phyloP scores from a whole-genome alignment of 352 stramenopile species.

The Phytophthora tentaculata region DNA sequence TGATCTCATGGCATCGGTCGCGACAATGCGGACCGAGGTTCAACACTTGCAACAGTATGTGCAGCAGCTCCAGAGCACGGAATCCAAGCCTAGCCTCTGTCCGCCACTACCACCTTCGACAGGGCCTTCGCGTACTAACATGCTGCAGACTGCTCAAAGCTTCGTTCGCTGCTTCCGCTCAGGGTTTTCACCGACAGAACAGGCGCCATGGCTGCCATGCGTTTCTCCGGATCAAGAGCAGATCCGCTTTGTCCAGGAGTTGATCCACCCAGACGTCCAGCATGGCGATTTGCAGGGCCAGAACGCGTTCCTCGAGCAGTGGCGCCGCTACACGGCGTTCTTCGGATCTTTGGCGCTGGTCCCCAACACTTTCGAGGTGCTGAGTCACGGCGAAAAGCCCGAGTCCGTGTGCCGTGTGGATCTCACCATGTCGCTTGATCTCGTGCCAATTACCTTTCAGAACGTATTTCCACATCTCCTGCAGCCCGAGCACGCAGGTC shows the following conservation, averaged over 20 bases:
- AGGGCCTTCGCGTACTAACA: neutral
- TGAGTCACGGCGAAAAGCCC: neutral
- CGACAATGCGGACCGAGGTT: constrained; percentile 20
- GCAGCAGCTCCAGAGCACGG: neutral
- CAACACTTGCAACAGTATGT: constrained; percentile 8
- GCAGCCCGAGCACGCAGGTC: constrained; percentile 5
- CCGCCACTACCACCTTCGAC: neutral
- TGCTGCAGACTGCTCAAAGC: constrained; percentile 13
- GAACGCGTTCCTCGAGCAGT: constrained; percentile 40
- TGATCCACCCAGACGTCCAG: constrained; percentile 12
- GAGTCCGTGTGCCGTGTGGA: constrained; percentile 15
- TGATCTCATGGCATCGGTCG: constrained; percentile 13
- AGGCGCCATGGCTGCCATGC: constrained; percentile 16
- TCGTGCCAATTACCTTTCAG: constrained; percentile 11
- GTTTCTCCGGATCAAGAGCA: constrained; percentile 13
- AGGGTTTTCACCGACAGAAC: constrained; percentile 14
- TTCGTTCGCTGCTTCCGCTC: constrained; percentile 35
- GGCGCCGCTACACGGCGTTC: constrained; percentile 27
- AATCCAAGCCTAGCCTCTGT: neutral
- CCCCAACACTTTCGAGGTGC: constrained; percentile 7
- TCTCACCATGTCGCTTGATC: constrained; percentile 15
- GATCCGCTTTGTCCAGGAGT: constrained; percentile 29
- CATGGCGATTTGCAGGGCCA: constrained; percentile 21
- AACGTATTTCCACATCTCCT: constrained; percentile 15
- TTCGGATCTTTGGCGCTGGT: constrained; percentile 20